These are phyloP conservation scores for Suhomyces kunorum DNA, from an alignment of 1,139 yeast genomes.

Conservation along the genomic window DNA sequence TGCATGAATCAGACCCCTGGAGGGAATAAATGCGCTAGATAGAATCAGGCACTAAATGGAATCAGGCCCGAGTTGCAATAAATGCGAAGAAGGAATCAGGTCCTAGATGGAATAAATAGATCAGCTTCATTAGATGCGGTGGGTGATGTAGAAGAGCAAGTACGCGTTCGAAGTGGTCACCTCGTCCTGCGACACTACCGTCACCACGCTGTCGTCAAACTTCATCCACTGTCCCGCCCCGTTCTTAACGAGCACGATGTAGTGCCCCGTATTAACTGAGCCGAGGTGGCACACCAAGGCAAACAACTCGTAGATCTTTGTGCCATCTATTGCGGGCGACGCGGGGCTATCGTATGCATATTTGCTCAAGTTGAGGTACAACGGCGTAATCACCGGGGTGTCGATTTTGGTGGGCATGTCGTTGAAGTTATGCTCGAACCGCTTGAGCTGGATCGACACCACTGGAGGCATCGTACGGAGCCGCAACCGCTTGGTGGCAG, in stretches of 20 bases:
- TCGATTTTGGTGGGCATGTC: slow-evolving; percentile 74
- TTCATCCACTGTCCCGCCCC: slow-evolving; percentile 79
- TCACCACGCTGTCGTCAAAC: slow-evolving; percentile 88
- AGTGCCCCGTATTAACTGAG: slow-evolving; percentile 92
- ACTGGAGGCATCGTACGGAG: slow-evolving; percentile 74
- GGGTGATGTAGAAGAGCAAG: slow-evolving; percentile 73
- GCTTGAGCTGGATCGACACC: slow-evolving; percentile 77
- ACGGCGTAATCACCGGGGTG: slow-evolving; percentile 69
- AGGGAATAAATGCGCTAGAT: too few species aligned
- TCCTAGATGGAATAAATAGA: too few species aligned
- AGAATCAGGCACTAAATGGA: too few species aligned
- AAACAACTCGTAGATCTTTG: slow-evolving; percentile 69
- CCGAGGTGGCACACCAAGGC: slow-evolving; percentile 90
- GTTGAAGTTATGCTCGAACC: slow-evolving; percentile 72
- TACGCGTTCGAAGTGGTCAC: slow-evolving; percentile 76
- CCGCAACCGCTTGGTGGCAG: slow-evolving; percentile 69
- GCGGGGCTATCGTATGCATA: slow-evolving; percentile 47
- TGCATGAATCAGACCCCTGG: too few species aligned
- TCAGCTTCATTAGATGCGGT: slow-evolving; percentile 40
- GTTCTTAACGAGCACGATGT: slow-evolving; percentile 74
- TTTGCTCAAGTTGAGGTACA: slow-evolving; percentile 66
- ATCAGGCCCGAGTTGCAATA: too few species aligned
- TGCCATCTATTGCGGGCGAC: slow-evolving; percentile 22
- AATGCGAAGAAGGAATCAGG: too few species aligned
- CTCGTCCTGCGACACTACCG: slow-evolving; percentile 60